phyloP scores from a whole-genome alignment of 2,329 filamentous ascomycete genomes.

The Dothiorella sarmentorum region DNA sequence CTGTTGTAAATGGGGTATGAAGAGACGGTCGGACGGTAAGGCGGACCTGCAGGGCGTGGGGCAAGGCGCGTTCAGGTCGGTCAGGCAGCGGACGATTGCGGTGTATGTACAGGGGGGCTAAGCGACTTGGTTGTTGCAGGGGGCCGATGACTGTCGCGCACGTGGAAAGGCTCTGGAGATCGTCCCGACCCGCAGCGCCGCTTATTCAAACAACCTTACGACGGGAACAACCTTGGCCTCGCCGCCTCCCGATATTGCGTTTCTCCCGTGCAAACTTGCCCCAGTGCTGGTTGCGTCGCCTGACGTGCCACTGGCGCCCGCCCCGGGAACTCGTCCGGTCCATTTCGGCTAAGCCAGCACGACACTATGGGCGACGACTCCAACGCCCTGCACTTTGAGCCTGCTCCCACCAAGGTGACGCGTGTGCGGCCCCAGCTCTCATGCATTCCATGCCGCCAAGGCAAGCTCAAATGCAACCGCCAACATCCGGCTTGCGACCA shows the following conservation, averaged over 20 bases:
- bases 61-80: background rate
- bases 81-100: no score
- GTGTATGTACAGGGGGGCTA: no score
- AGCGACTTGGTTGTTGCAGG: background rate
- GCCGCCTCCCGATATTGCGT: slow-evolving; percentile 7
- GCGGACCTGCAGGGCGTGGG: background rate
- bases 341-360: slow-evolving; percentile 12
- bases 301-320: background rate
- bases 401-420: slow-evolving; percentile 15
- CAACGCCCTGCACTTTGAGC: slow-evolving; percentile 9
- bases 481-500: slow-evolving; percentile 37
- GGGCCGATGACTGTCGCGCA: background rate
- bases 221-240: slow-evolving; percentile 9
- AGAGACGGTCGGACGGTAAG: no score
- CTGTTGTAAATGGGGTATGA: no score
- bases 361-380: slow-evolving; percentile 13
- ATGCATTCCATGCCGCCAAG: slow-evolving; percentile 29
- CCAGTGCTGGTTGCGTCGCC: background rate
- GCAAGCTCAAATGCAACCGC: slow-evolving; percentile 37
- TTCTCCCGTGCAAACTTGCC: background rate
- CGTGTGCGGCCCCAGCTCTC: slow-evolving; percentile 25
- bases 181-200: slow-evolving; percentile 3
- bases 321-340: background rate
- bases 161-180: background rate
- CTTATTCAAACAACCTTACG: slow-evolving; percentile 6